Evolutionary conservation across 805 yeast species (phyloP).

Genomic region (Candida yuanshanica): DNA sequence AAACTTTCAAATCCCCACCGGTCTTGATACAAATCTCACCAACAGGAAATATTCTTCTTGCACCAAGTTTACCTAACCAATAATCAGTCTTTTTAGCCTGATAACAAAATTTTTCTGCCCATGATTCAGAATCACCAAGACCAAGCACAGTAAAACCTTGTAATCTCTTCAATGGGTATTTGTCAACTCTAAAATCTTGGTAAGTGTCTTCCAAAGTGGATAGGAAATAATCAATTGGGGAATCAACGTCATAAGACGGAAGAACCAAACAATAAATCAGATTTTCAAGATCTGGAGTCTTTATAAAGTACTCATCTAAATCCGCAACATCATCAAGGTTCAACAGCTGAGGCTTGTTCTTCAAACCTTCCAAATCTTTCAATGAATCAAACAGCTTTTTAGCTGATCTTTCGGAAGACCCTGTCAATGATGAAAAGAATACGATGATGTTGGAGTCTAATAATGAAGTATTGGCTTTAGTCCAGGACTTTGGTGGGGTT

Average conservation of each 20-base stretch:
- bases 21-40: constrained; percentile 80
- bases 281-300: constrained; percentile 45
- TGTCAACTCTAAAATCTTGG: constrained; percentile 82
- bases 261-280: constrained; percentile 65
- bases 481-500: constrained; percentile 27
- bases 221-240: constrained; percentile 83
- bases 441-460: constrained; percentile 55
- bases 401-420: constrained; percentile 72
- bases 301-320: constrained; percentile 73
- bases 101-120: constrained; percentile 82
- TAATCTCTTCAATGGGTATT: constrained; percentile 62
- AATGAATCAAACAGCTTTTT: constrained; percentile 38
- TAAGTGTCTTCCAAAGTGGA: constrained; percentile 76
- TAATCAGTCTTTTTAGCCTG: constrained; percentile 74
- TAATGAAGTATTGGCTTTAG: constrained; percentile 37
- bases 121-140: constrained; percentile 80
- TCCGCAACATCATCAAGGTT: constrained; percentile 81
- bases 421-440: constrained; percentile 83
- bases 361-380: constrained; percentile 21
- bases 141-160: constrained; percentile 85
- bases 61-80: constrained; percentile 80
- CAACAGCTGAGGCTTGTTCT: constrained; percentile 44
- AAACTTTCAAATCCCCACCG: constrained; percentile 51
- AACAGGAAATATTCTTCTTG: constrained; percentile 72
- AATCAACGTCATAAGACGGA: constrained; percentile 90